phyloP scores from a whole-genome alignment of 768 basidiomycete genomes.

The Cyclocybe aegerita region DNA sequence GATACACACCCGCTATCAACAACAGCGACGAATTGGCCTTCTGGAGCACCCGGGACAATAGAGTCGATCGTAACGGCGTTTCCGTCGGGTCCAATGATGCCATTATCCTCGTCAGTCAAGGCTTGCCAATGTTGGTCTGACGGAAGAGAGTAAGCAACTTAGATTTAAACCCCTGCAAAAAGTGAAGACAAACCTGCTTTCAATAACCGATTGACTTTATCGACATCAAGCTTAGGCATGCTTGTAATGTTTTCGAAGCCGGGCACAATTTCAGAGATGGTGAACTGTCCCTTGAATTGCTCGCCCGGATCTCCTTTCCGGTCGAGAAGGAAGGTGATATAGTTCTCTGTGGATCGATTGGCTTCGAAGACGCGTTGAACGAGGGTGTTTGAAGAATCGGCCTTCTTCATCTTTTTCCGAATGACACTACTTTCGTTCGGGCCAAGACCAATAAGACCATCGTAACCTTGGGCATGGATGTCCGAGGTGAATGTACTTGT shows the following conservation, averaged over 20 bases:
- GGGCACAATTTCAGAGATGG: conserved; percentile 62
- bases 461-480: conserved; percentile 59
- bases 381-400: conserved; percentile 50
- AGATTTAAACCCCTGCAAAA: not conserved
- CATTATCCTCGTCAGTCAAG: conserved; percentile 59
- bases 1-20: conserved; percentile 63
- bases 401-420: conserved; percentile 48
- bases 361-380: conserved; percentile 67
- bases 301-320: conserved; percentile 56
- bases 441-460: conserved; percentile 78
- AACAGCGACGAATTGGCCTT: conserved; percentile 66
- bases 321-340: conserved; percentile 67
- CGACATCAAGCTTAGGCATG: conserved; percentile 66
- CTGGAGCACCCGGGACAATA: conserved; percentile 67
- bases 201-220: conserved; percentile 59
- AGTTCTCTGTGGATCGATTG: conserved; percentile 55
- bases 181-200: conserved; percentile 34
- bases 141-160: conserved; percentile 1
- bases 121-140: conserved; percentile 82
- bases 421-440: conserved; percentile 72
- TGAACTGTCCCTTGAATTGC: conserved; percentile 60
- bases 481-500: conserved; percentile 63
- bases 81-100: conserved; percentile 79
- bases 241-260: conserved; percentile 59
- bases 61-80: conserved; percentile 57